A percentile compares a stretch with the other conserved stretches of the same genome.
Conservation (phyloP, 2,329 filamentous ascomycete genomes). For the Aspergillus ochraceus region DNA sequence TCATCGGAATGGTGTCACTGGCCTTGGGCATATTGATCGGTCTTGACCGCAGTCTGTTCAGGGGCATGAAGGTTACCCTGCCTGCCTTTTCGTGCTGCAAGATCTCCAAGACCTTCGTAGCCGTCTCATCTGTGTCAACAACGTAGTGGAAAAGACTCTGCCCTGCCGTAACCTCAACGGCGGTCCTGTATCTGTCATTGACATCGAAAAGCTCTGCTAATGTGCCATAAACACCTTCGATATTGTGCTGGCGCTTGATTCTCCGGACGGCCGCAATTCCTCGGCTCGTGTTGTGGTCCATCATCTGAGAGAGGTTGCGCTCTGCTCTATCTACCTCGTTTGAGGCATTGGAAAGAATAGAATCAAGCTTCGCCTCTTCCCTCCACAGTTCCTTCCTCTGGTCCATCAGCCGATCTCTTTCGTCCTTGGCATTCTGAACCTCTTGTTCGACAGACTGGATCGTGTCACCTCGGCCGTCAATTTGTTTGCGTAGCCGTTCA, state of each 20-base stretch:
- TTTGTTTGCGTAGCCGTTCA: constrained; percentile 65
- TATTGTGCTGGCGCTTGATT: constrained; percentile 74
- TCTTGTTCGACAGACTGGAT: constrained; percentile 72
- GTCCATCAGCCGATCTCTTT: constrained; percentile 75
- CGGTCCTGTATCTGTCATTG: constrained; percentile 78
- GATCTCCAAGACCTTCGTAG: constrained; percentile 75
- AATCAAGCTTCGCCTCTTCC: constrained; percentile 83
- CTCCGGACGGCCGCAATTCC: constrained; percentile 84
- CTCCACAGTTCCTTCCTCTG: constrained; percentile 84
- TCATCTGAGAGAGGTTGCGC: constrained; percentile 73
- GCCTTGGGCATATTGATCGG: constrained; percentile 77
- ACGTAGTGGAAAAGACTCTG: constrained; percentile 94
- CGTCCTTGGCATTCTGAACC: constrained; percentile 74
- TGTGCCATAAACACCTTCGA: constrained; percentile 88
- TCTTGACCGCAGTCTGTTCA: constrained; percentile 75
- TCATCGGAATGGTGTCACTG: constrained; percentile 81
- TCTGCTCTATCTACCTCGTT: constrained; percentile 78
- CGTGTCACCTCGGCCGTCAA: constrained; percentile 77
- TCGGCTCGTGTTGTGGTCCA: constrained; percentile 84
- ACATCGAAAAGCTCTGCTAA: constrained; percentile 91
- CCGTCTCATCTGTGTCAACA: constrained; percentile 87
- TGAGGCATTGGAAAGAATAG: constrained; percentile 71
- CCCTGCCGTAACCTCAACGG: constrained; percentile 90
- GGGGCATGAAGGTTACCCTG: constrained; percentile 89
- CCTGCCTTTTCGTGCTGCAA: constrained; percentile 79